Base-by-base conservation (phyloP, 768 basidiomycete genomes). In the Suillus tomentosus region DNA sequence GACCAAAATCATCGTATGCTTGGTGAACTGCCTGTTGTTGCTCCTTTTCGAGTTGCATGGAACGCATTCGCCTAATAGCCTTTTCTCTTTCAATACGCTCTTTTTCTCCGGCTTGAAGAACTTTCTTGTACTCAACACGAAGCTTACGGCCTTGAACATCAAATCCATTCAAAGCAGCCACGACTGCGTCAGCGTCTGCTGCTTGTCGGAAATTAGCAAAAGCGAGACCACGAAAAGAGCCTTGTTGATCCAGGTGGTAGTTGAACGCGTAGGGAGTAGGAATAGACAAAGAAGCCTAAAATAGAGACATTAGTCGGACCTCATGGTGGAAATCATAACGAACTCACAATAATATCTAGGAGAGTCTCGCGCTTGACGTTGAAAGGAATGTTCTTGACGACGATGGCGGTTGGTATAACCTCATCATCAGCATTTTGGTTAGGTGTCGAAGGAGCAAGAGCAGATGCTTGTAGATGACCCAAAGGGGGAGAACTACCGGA, bases 321-420 rank as follows among this genome's bases (percentile, higher is more conserved):
- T 15, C 42, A 47, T 2, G 4, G 42, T 37, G 37, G 68, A 55
- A 19, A 3, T 22, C 1, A 43, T 60, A 66, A 68, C 59, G 56
- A 42, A 86, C 94, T 68, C 64, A 96, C 96, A 76, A 99, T 99
- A 76, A 98, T 95, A 80, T 92, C 90, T 73, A 99, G 88, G 70
- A 99, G 86, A 51, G 94, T 94, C 80, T 99, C 96, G 73, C 94
- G 90, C 80, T 95, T 94, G 69, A 98, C 95, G 72, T 95, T 95
- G 84, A 99, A 99, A 69, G 96, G 96, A 81, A 99, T 99, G 83
- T 98, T 98, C 87, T 99, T 99, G 78, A 99, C 98, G 74, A 99
- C 97, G 73, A 99, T 98, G 62, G 97, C 97, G 11, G 96, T 99
- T 62, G 96, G 96, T 79, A 99, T 99, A 76, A 97, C 84, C 76